phyloP scores from a whole-genome alignment of 1,139 yeast genomes.

The Entelexis paramagnoliae region DNA sequence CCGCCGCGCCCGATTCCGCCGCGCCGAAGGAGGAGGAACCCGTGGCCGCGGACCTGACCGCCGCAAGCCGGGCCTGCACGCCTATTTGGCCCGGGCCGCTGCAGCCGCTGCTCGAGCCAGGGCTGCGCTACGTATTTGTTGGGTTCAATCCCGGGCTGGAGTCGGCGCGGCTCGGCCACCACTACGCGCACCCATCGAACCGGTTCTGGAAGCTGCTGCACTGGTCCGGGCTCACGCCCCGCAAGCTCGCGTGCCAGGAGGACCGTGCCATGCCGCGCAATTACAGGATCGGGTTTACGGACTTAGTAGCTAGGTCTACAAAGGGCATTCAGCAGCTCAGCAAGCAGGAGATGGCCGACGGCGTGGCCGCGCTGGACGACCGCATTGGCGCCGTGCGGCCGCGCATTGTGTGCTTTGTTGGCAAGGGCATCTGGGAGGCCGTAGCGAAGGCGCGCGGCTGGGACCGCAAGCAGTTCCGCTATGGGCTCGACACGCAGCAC shows the following conservation, averaged over 20 bases:
- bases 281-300: conserved; percentile 58
- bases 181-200: conserved; percentile 65
- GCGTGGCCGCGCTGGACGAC: conserved; percentile 44
- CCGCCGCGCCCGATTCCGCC: no score
- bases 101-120: conserved; percentile 27
- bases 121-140: conserved; percentile 43
- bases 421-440: conserved; percentile 72
- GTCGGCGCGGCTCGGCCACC: conserved; percentile 56
- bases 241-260: conserved; percentile 35
- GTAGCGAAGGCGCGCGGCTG: conserved; percentile 37
- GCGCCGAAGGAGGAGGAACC: no score
- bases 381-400: conserved; percentile 39
- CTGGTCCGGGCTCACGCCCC: conserved; percentile 40
- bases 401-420: conserved; percentile 47
- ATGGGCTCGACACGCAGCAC: conserved; percentile 43
- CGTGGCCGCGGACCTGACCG: no score
- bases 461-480: conserved; percentile 31
- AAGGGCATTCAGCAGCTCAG: conserved; percentile 48
- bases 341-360: conserved; percentile 43
- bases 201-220: conserved; percentile 59
- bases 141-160: conserved; percentile 69
- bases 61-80: no score
- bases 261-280: conserved; percentile 35
- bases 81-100: conserved; percentile 22
- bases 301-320: conserved; percentile 58